phyloP scores from a whole-genome alignment of 78 protist species.

The Dictyostelium capitatum region DNA sequence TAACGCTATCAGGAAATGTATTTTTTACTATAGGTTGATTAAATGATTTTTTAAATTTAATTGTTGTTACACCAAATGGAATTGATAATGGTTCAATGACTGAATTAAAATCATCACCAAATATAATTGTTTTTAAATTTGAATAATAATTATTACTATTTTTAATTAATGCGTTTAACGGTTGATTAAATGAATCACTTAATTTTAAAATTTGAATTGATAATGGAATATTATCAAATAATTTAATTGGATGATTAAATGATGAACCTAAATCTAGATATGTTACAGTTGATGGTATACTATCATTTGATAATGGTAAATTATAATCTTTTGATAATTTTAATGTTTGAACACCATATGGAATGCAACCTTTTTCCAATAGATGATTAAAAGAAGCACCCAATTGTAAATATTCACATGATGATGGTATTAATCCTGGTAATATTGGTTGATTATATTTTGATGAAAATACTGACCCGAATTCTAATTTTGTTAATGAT shows the following conservation, averaged over 20 bases:
- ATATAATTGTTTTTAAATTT: not conserved
- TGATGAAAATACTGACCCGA: not conserved
- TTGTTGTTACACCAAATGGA: not conserved
- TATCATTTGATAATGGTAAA: not conserved
- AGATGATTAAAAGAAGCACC: conserved; percentile 19
- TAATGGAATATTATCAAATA: not conserved
- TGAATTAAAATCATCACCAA: not conserved
- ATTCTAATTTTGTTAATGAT: not conserved
- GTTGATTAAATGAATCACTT: not conserved
- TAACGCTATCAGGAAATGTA: not conserved
- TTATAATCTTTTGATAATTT: not conserved
- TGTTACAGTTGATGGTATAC: not conserved
- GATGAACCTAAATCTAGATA: not conserved
- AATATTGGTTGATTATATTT: not conserved
- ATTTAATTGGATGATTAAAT: not conserved
- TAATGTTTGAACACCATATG: not conserved
- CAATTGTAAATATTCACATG: not conserved
- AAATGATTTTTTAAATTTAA: not conserved
- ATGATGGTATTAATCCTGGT: not conserved
- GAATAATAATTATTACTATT: not conserved
- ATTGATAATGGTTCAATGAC: not conserved
- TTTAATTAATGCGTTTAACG: not conserved
- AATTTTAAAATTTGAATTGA: conserved; percentile 24
- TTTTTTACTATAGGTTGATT: not conserved
- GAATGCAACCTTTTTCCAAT: not conserved